Conservation (phyloP, 2,329 filamentous ascomycete species). For the Talaromyces sp. region DNA sequence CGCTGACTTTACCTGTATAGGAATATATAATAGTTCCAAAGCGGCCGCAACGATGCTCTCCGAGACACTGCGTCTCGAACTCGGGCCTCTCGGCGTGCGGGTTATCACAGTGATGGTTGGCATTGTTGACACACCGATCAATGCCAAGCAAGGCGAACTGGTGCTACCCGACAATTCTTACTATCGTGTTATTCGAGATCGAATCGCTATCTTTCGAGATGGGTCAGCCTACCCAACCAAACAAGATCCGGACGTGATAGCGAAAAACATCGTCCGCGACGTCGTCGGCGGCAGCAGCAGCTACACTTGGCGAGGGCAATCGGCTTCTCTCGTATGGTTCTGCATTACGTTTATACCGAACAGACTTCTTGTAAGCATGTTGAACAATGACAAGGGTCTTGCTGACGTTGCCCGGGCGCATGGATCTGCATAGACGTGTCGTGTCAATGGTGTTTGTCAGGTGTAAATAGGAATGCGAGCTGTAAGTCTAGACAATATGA, state of each 20-base stretch:
- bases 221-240: not conserved
- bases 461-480: no score
- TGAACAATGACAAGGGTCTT: not conserved
- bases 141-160: not conserved
- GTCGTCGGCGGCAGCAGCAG: not conserved
- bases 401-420: not conserved
- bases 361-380: not conserved
- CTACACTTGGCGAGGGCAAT: not conserved
- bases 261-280: not conserved
- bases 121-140: not conserved
- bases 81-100: not conserved
- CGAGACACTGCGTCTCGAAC: not conserved
- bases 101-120: not conserved
- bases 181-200: not conserved
- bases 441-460: no score
- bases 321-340: not conserved
- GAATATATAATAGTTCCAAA: not conserved
- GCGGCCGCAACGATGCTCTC: not conserved
- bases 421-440: no score
- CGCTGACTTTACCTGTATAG: not conserved
- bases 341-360: not conserved
- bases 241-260: not conserved
- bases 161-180: not conserved
- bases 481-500: no score
- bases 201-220: not conserved